Evolutionary conservation across 306 rosid genomes (phyloP), one percentile per base, ranked within the genome.

Genomic region (Trichosanthes truncata): DNA sequence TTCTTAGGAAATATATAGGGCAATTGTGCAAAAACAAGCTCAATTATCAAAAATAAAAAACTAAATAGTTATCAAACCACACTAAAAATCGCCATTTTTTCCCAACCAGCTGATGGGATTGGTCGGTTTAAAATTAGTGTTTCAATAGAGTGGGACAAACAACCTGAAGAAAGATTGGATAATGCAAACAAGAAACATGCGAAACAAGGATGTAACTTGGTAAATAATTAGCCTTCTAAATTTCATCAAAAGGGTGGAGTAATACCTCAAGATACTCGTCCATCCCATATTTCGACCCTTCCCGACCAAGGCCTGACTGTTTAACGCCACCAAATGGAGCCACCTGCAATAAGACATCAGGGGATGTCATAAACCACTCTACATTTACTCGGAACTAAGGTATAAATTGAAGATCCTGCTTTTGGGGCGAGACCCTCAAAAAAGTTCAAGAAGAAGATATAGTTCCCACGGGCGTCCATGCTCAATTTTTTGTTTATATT

Each of bases 251-350:
- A 67, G 57, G 45, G 66, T 17, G 35, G 63, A 66, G 6, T 72
- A 81, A 82, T 88, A 89, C 97, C 91, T 95, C 99, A 86, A 95
- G 84, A 89, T 91, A 95, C 71, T 95, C 98, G 63, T 95, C 99
- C 90, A 95, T 84, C 65, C 99, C 99, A 73, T 95, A 95, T 85
- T 95, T 95, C 73, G 99, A 95, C 80, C 99, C 99, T 85, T 95
- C 99, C 76, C 99, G 90, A 83, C 99, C 99, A 23, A 95, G 93
- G 66, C 99, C 99, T 3, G 99, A 95, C 85, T 95, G 96, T 84
- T 93, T 95, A 77, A 90, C 81, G 79, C 99, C 99, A 71, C 99
- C 99, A 78, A 95, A 95, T 35, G 99, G 99, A 82, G 97, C 99
- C 87, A 95, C 97, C 99, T 92, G 62, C 84, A 86, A 81, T 40